These are phyloP conservation scores for Penicillium cinerascens DNA, from an alignment of 495 filamentous ascomycete species.

Conservation along the genomic window DNA sequence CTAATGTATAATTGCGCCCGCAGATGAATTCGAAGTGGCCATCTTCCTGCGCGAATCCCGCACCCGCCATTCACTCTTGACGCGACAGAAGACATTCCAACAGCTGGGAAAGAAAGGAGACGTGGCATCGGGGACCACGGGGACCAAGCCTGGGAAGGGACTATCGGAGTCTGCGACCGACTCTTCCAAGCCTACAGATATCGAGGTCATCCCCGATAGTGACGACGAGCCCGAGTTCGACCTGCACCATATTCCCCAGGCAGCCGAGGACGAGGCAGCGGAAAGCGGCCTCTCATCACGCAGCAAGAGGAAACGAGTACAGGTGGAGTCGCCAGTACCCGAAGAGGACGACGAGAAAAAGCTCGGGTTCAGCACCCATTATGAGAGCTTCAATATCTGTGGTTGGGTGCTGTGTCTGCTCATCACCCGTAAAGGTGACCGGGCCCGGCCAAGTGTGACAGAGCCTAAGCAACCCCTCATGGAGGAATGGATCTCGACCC, in stretches of 20 bases:
- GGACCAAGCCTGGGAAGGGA: slow-evolving; percentile 50
- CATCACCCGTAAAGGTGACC: slow-evolving; percentile 66
- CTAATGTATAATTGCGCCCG: slow-evolving; percentile 1
- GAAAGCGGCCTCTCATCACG: slow-evolving; percentile 1
- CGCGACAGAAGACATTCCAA: slow-evolving; percentile 72
- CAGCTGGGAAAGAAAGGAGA: slow-evolving; percentile 50
- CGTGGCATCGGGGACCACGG: slow-evolving; percentile 45
- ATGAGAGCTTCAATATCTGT: slow-evolving; percentile 94
- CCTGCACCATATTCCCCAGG: slow-evolving; percentile 38
- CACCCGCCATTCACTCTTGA: slow-evolving; percentile 83
- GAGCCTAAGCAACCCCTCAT: slow-evolving; percentile 67
- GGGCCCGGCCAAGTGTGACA: slow-evolving; percentile 25
- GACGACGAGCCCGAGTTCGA: slow-evolving; percentile 34
- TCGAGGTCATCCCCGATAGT: slow-evolving; percentile 42
- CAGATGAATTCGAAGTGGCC: slow-evolving; percentile 93
- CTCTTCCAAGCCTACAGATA: slow-evolving; percentile 38
- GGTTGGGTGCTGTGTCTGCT: slow-evolving; percentile 87
- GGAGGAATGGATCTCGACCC: slow-evolving; percentile 89
- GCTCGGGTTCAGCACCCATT: slow-evolving; percentile 73
- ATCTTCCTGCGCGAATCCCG: slow-evolving; percentile 87
- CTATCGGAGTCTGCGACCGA: slow-evolving; percentile 46
- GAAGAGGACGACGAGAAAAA: slow-evolving; percentile 77
- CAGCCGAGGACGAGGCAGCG: slow-evolving; percentile 10
- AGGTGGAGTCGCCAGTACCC: slow-evolving; percentile 2
- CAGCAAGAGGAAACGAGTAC: slow-evolving; percentile 14